Base-by-base conservation (phyloP, 495 filamentous ascomycete species). In the Parachaetomium inaequale region DNA sequence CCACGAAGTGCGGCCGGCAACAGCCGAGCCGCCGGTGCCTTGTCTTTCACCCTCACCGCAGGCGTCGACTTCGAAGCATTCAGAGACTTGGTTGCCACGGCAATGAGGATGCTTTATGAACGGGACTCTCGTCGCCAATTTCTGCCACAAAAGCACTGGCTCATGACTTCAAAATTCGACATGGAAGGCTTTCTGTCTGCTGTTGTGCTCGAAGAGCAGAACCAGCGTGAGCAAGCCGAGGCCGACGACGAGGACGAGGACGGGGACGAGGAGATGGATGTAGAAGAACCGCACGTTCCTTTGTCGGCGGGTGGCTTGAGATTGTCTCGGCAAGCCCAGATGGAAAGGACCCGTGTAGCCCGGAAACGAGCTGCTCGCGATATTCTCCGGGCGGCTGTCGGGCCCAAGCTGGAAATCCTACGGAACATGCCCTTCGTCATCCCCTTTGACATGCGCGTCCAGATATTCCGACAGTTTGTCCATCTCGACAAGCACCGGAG, bases 381-480 rank as follows among this genome's bases (percentile, higher is more conserved):
- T 52, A 85, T 88, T 61, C 80, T 89, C 47, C 76, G 94, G 15
- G 88, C 91, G 25, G 79, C 85, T 25, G 85, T 95, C 36, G 89
- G 88, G 2, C 93, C 95, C 2, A 84, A 91, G 62, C 79, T 96
- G 10, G 92, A 98, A 74, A 90, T 99, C 15, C 75, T 99, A 32
- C 87, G 91, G 50, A 93, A 98, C 68, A 93, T 99, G 88, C 95
- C 94, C 0, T 99, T 98, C 68, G 89, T 93, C 66, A 95, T 98
- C 56, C 94, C 94, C 0, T 99, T 99, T 62, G 80, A 87, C 8
- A 95, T 91, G 3, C 82, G 94, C 40, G 94, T 99, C 10, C 87
- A 95, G 67, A 93, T 98, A 29, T 99, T 98, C 72, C 84, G 94
- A 26, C 82, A 96, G 71, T 99, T 98, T 69, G 91, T 98, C 34